phyloP scores from a whole-genome alignment of 1,284 basidiomycete species.

The Rhodotorula sp. region DNA sequence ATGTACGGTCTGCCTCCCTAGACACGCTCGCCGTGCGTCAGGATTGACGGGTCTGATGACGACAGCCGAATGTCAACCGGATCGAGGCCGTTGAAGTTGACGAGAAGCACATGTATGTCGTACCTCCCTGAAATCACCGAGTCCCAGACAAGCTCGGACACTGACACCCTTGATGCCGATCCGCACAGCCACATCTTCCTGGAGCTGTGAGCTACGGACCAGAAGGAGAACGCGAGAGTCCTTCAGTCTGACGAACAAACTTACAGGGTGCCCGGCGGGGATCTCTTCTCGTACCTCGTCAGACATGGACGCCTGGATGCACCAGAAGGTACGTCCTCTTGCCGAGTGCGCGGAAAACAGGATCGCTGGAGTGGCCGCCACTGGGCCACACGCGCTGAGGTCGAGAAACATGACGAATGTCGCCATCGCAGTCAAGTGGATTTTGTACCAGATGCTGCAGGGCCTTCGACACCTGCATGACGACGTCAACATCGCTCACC shows the following conservation, averaged over 20 bases:
- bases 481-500: conserved; percentile 67
- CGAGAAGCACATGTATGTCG: conserved; percentile 51
- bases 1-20: conserved; percentile 40
- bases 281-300: conserved; percentile 75
- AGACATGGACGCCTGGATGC: conserved; percentile 60
- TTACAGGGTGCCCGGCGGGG: conserved; percentile 63
- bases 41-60: neutral
- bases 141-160: no score
- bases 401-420: no score
- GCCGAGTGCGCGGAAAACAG: neutral
- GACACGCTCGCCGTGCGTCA: neutral
- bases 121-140: no score
- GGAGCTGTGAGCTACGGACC: conserved; percentile 53
- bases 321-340: conserved; percentile 56
- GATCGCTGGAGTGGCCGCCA: no score
- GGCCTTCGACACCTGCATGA: conserved; percentile 72
- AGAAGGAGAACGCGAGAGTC: neutral
- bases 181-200: conserved; percentile 67
- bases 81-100: conserved; percentile 68
- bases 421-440: conserved; percentile 61
- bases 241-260: neutral
- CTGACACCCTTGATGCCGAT: neutral
- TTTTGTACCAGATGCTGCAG: conserved; percentile 73
- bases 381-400: no score
- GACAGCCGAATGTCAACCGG: conserved; percentile 74